Base-by-base conservation (phyloP, 805 yeast species). In the Barnettozyma botsteinii region DNA sequence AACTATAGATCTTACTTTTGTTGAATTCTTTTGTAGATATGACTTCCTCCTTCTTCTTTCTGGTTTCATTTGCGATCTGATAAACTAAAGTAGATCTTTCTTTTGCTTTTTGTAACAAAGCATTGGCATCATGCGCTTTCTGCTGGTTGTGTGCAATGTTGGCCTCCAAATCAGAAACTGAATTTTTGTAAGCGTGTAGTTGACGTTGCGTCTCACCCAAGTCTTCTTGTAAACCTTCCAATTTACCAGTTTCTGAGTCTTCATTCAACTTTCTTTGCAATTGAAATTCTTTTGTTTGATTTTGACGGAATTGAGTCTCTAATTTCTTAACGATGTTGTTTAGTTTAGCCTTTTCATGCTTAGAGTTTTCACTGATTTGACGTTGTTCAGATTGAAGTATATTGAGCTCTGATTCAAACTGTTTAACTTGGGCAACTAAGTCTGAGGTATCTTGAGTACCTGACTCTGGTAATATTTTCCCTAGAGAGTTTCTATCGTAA, bases 191-290 rank as follows among this genome's bases (percentile, higher is more conserved):
- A 6, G 33, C 20, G 15, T 35, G 31, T 9, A 26, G 12, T 18
- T 46, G 32, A 2, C 31, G 20, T 10, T 37, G n/a, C 3, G 24
- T 21, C 0, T 33, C 37, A 1, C 9, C 29, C 9, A 37, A 25
- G 15, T 44, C 49, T n/a, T 48, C 52, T 8, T 21, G 19, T 4
- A 47, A 31, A 3, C 45, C 53, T 14, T 64, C 70, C 17, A 71
- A 57, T 35, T 56, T 66, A 6, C 72, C 70, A 15, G 67, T 64
- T 38, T 68, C 71, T 8, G 67, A 69, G 38, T 69, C 62, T 17
- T 73, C 79, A 15, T 59, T 64, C 14, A 77, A 50, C 37, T 66
- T 65, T 27, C 61, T 56, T 28, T 61, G 63, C 4, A 69, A 14
- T 23, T 65, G 60, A 37, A 56, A 59, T 4, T 63, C 56, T 30